Evolutionary conservation across 257 asterid genomes (phyloP).

Genomic region (Euphrasia confusa): DNA sequence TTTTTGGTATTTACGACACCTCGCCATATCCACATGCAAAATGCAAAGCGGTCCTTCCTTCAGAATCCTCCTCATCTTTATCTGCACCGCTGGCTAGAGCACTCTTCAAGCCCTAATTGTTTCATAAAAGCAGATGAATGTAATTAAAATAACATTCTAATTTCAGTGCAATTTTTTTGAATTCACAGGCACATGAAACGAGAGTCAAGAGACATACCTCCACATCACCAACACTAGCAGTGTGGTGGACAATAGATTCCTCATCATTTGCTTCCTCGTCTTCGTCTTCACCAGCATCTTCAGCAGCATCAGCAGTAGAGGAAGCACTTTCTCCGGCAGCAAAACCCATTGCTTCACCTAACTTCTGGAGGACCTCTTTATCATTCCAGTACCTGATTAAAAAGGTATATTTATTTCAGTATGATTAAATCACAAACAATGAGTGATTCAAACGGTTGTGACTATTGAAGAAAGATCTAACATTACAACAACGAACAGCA

Average conservation of each 20-base stretch:
- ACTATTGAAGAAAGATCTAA: background rate
- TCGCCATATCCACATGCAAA: conserved; percentile 69
- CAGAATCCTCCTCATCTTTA: conserved; percentile 73
- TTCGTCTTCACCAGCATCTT: conserved; percentile 44
- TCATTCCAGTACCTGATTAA: conserved; percentile 50
- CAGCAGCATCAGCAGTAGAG: conserved; percentile 39
- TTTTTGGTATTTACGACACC: conserved; percentile 31
- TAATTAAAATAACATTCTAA: too few relatives aligned
- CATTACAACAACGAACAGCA: background rate
- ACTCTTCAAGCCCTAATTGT: conserved; percentile 35
- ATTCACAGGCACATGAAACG: background rate
- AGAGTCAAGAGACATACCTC: conserved; percentile 42
- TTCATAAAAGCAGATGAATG: background rate
- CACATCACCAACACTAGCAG: conserved; percentile 86
- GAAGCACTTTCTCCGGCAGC: conserved; percentile 44
- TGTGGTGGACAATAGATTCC: conserved; percentile 81
- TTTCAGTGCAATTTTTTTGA: too few relatives aligned
- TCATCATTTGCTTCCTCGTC: conserved; percentile 87
- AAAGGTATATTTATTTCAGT: conserved; percentile 16
- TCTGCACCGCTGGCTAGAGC: conserved; percentile 69
- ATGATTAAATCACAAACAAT: conserved; percentile 4
- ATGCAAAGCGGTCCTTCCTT: conserved; percentile 51
- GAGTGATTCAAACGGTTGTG: background rate
- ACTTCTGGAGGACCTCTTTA: conserved; percentile 53
- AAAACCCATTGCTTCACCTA: conserved; percentile 70